phyloP scores from a whole-genome alignment of 164 flowering plant genomes.

The Stephania japonica region DNA sequence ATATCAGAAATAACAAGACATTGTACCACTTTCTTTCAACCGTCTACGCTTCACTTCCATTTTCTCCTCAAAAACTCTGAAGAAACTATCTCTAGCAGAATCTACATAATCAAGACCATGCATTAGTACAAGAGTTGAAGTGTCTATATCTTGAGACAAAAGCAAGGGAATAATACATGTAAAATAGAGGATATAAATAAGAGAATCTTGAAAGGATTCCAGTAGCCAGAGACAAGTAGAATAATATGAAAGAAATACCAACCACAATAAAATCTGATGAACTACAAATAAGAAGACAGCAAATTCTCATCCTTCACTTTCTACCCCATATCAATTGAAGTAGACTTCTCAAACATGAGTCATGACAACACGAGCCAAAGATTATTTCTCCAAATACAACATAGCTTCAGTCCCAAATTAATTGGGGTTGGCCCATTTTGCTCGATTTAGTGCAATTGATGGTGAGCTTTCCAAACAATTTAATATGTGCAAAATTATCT shows the following conservation, averaged over 20 bases:
- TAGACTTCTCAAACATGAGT: not conserved
- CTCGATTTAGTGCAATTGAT: too few species aligned
- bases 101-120: constrained; percentile 41
- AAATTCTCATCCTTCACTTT: not conserved
- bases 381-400: not conserved
- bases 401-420: too few species aligned
- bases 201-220: not conserved
- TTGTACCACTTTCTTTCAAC: constrained; percentile 77
- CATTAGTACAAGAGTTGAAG: not conserved
- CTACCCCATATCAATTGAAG: not conserved
- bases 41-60: constrained; percentile 68
- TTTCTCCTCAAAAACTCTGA: constrained; percentile 67
- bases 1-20: constrained; percentile 8
- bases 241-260: not conserved
- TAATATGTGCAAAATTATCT: not conserved
- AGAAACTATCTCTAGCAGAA: constrained; percentile 47
- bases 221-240: not conserved
- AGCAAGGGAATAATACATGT: not conserved
- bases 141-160: not conserved
- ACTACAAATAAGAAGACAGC: not conserved
- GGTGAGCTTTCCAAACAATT: too few species aligned
- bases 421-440: too few species aligned
- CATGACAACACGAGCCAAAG: not conserved
- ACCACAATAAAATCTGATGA: not conserved
- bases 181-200: not conserved